These are phyloP conservation scores for Diaporthe helianthi DNA, from an alignment of 2,329 filamentous ascomycete genomes.

Conservation along the genomic window DNA sequence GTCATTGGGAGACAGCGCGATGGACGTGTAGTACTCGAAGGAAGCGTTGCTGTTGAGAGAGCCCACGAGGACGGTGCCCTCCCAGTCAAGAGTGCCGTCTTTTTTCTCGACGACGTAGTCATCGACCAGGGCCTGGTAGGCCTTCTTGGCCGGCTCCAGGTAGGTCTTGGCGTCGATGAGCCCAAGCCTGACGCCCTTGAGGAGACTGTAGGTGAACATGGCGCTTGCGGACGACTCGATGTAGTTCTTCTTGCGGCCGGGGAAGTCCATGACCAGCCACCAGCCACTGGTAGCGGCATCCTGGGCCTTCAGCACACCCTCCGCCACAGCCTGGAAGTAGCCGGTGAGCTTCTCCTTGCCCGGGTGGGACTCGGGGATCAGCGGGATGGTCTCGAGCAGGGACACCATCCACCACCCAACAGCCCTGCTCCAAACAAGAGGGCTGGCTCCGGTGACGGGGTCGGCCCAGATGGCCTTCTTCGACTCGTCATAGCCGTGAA, in stretches of 20 bases:
- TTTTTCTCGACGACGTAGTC: slow-evolving; percentile 50
- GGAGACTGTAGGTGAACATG: slow-evolving; percentile 52
- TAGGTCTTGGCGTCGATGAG: slow-evolving; percentile 35
- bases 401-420: slow-evolving; percentile 59
- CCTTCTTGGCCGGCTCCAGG: slow-evolving; percentile 44
- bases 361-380: slow-evolving; percentile 25
- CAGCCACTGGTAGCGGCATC: slow-evolving; percentile 29
- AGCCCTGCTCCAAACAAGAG: slow-evolving; percentile 59
- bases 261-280: slow-evolving; percentile 51
- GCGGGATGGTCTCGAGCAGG: slow-evolving; percentile 31
- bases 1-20: slow-evolving; percentile 43
- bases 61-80: slow-evolving; percentile 56
- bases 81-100: slow-evolving; percentile 53
- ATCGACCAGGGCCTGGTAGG: slow-evolving; percentile 48
- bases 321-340: slow-evolving; percentile 23
- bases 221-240: slow-evolving; percentile 54
- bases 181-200: slow-evolving; percentile 48
- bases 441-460: slow-evolving; percentile 55
- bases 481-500: slow-evolving; percentile 62
- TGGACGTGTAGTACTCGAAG: slow-evolving; percentile 51
- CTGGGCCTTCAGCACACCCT: slow-evolving; percentile 27
- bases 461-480: slow-evolving; percentile 60
- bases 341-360: slow-evolving; percentile 17
- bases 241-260: slow-evolving; percentile 50
- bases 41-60: slow-evolving; percentile 52